Evolutionary conservation across 257 asterid genomes (phyloP).

Genomic region (Salvia rosmarinus): DNA sequence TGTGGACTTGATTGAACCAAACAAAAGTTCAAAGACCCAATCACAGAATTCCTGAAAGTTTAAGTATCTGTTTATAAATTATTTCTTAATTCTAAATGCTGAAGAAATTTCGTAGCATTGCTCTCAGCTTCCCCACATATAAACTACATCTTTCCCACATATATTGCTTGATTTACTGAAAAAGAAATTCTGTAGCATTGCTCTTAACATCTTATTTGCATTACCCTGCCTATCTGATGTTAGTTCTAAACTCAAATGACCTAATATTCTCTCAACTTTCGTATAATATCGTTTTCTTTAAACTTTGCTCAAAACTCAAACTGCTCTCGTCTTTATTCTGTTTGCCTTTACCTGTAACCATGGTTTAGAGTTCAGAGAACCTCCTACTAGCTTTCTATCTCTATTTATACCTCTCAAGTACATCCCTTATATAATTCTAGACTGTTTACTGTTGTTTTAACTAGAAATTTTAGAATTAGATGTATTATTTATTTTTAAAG

Average conservation of each 20-base stretch:
- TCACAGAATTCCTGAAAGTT: not conserved
- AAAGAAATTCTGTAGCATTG: not conserved
- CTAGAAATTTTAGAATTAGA: not conserved
- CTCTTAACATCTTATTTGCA: not conserved
- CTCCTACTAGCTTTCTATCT: not conserved
- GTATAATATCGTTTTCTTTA: not conserved
- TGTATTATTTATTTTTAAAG: not conserved
- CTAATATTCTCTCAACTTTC: not conserved
- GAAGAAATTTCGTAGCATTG: no score
- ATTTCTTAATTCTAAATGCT: not conserved
- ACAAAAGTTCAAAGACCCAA: not conserved
- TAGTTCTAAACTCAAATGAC: not conserved
- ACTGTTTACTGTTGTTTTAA: not conserved
- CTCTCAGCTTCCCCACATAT: not conserved
- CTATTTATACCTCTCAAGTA: not conserved
- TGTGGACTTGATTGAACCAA: not conserved
- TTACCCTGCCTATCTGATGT: not conserved
- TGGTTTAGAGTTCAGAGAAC: not conserved
- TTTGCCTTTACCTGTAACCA: not conserved
- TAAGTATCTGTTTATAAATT: slow-evolving; percentile 25
- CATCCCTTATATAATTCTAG: not conserved
- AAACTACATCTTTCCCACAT: not conserved
- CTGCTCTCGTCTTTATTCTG: slow-evolving; percentile 11
- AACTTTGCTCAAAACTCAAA: slow-evolving; percentile 24
- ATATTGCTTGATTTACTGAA: slow-evolving; percentile 17